Evolutionary conservation across 2,329 filamentous ascomycete species (phyloP).

Genomic region (Fusarium camptoceras): DNA sequence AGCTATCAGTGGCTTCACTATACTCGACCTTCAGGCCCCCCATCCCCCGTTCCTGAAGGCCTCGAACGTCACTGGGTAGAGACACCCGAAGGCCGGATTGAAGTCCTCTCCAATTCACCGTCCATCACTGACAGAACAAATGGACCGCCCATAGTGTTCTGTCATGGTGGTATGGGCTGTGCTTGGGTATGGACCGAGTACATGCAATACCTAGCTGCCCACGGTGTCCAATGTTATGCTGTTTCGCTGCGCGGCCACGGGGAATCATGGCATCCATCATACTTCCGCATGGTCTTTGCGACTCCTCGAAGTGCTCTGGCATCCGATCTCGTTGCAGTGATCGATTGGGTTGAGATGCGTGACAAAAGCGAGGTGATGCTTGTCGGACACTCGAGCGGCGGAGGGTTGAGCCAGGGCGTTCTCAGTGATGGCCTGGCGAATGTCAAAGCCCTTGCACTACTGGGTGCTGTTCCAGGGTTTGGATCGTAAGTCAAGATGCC

Average conservation of each 20-base stretch:
- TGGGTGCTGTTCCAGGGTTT: constrained; percentile 61
- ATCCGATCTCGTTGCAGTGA: constrained; percentile 58
- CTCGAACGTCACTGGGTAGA: constrained; percentile 59
- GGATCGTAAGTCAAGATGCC: constrained; percentile 41
- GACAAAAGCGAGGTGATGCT: constrained; percentile 54
- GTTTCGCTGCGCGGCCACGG: constrained; percentile 66
- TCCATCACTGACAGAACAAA: constrained; percentile 14
- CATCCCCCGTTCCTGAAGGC: constrained; percentile 49
- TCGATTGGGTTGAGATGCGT: constrained; percentile 52
- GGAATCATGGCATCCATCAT: constrained; percentile 63
- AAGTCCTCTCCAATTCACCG: constrained; percentile 60
- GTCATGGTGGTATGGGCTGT: constrained; percentile 66
- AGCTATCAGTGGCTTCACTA: constrained; percentile 46
- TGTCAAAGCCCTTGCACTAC: constrained; percentile 59
- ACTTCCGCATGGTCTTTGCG: constrained; percentile 60
- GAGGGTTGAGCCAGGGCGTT: constrained; percentile 62
- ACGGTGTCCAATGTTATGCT: constrained; percentile 63
- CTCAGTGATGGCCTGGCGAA: constrained; percentile 55
- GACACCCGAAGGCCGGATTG: constrained; percentile 60
- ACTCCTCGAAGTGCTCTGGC: constrained; percentile 57
- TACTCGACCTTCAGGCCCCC: constrained; percentile 40
- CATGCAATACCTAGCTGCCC: constrained; percentile 60
- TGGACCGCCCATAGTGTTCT: constrained; percentile 60
- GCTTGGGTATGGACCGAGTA: constrained; percentile 66
- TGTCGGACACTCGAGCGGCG: constrained; percentile 64